Base-by-base conservation (phyloP, 1,139 yeast genomes). In the Suhomyces guaymorum region DNA sequence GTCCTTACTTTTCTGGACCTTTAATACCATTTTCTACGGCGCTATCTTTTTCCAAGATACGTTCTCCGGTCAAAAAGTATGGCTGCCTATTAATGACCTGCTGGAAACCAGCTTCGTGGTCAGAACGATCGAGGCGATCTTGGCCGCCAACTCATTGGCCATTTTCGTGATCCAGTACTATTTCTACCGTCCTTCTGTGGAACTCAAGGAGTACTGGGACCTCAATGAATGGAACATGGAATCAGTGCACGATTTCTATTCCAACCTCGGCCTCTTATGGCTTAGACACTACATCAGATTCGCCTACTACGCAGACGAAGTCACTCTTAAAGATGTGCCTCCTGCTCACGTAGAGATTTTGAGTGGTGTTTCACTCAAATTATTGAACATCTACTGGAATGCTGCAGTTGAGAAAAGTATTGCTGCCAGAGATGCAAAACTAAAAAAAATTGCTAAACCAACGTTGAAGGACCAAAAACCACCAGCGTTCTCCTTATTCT, bases 131-230 rank as follows among this genome's bases (percentile, higher is more conserved):
- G 44, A 59, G 7, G 4, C 53, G 2, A 33, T 16, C 15, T 35
- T 53, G 2, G 25, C 57, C 12, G 11, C 37, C 18, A 69, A 68
- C 39, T 51, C 73, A 2, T 4, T 59, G 0, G 40, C 51, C 2
- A 55, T 76, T n/a, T 61, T 69, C 15, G 18, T 57, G 1, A 55
- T 75, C 19, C 76, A 75, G 42, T 44, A 58, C 4, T 47, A 46
- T 16, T 51, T 48, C 26, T 79, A 67, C 47, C 43, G 51, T 10
- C 81, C 83, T 4, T 66, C 74, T 5, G 51, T 53, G 5, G 78
- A 75, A 44, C 59, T 78, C 22, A 33, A 51, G 5, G 67, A 66
- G 5, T 65, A 63, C 43, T 75, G 44, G 37, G 56, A 60, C 18
- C 54, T 65, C 39, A 63, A 56, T 37, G 62, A 46, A 16, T 62